Base-by-base conservation (phyloP, 2,329 filamentous ascomycete species). In the Westerdykella aurantiaca region DNA sequence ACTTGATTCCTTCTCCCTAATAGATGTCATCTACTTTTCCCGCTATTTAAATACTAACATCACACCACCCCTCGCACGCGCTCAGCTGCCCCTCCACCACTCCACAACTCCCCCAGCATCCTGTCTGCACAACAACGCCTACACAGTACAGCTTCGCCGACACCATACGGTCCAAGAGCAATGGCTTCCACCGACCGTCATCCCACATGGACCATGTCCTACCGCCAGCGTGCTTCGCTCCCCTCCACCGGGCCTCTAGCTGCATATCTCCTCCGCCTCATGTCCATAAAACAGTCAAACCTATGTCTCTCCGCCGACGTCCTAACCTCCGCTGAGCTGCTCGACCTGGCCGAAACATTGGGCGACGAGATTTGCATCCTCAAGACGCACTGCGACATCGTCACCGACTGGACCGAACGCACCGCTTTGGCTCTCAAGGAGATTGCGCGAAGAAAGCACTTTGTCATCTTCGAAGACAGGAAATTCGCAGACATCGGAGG, bases 311-410 rank as follows among this genome's bases (percentile, higher is more conserved):
- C 78, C 17, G 77, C 78, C 44, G 77, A 78, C 50, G 75, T 82
- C 47, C 74, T 72, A 39, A 79, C 72, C 38, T 77, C 78, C 10
- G 70, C 72, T 41, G 70, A 77, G 51, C 71, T 82, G 14, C 61
- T 82, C 14, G 68, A 70, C 35, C 66, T 82, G 9, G 78, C 78
- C 23, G 73, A 79, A 49, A 73, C 80, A 31, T 70, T 81, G 13
- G 79, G 80, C 46, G 78, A 81, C 51, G 73, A 76, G 48, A 81
- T 82, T 45, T 79, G 77, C 51, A 63, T 82, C 22, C 68, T 82
- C 43, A 79, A 81, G 62, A 77, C 80, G 4, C 78, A 81, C 56
- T 78, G 77, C 43, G 79, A 82, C 62, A 79, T 79, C 41, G 75
- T 82, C 52, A 72, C 75, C 49, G 79, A 82, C 61, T 82, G 79